These are phyloP conservation scores for Globisporangium paddicum DNA, from an alignment of 352 stramenopile genomes.

Conservation along the genomic window DNA sequence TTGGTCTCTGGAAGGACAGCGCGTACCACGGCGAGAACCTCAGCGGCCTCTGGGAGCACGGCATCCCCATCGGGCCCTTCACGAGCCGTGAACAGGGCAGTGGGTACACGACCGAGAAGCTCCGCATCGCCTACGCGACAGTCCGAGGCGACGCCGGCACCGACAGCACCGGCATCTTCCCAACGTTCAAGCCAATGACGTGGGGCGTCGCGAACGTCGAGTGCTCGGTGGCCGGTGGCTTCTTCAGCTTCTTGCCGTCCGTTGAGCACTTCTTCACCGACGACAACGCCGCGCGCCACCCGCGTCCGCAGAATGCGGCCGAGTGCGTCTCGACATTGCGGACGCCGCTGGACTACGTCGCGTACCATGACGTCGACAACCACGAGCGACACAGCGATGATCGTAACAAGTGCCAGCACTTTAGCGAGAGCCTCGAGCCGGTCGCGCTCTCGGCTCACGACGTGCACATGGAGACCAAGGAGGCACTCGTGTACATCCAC, in stretches of 20 bases:
- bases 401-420: slow-evolving; percentile 14
- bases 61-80: slow-evolving; percentile 51
- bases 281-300: neutral
- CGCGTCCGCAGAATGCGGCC: slow-evolving; percentile 13
- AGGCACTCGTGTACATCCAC: slow-evolving; percentile 22
- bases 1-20: slow-evolving; percentile 45
- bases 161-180: slow-evolving; percentile 8
- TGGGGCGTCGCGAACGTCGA: slow-evolving; percentile 49
- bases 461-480: neutral
- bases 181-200: slow-evolving; percentile 14
- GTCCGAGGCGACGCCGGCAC: slow-evolving; percentile 17
- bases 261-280: slow-evolving; percentile 20
- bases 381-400: neutral
- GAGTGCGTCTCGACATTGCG: slow-evolving; percentile 15
- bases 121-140: slow-evolving; percentile 37
- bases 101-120: slow-evolving; percentile 34
- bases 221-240: slow-evolving; percentile 20
- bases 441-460: neutral
- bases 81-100: slow-evolving; percentile 38
- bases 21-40: slow-evolving; percentile 47
- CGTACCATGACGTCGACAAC: slow-evolving; percentile 18
- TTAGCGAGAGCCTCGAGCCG: slow-evolving; percentile 10
- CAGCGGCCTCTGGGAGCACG: slow-evolving; percentile 39
- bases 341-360: slow-evolving; percentile 22
- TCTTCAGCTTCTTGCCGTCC: slow-evolving; percentile 21